These are phyloP conservation scores for Tetracladium maxilliforme DNA, from an alignment of 2,329 filamentous ascomycete species.

Conservation along the genomic window DNA sequence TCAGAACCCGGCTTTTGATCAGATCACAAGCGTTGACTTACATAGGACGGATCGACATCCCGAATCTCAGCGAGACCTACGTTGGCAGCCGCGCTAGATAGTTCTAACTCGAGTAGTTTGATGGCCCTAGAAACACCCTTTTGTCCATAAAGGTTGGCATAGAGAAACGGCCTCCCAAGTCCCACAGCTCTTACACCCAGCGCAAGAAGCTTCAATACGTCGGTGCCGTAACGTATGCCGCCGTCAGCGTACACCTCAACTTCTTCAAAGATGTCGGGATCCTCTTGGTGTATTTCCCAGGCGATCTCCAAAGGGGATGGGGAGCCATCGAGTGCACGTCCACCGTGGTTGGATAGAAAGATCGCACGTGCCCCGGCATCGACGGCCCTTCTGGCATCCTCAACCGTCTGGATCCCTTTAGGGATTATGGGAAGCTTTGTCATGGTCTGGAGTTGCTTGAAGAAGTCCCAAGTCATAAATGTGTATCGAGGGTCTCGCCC, in stretches of 20 bases:
- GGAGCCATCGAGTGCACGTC: constrained; percentile 36
- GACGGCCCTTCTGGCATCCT: constrained; percentile 22
- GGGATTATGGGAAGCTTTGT: constrained; percentile 24
- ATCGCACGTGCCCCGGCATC: too few species aligned
- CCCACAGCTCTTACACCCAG: constrained; percentile 38
- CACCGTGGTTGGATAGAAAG: constrained; percentile 42
- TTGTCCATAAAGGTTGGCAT: constrained; percentile 37
- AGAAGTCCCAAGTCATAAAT: constrained; percentile 16
- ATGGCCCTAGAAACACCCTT: constrained; percentile 37
- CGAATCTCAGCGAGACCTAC: too few species aligned
- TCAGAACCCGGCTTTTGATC: too few species aligned
- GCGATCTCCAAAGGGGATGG: constrained; percentile 31
- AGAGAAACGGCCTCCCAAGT: constrained; percentile 35
- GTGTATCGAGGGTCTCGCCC: not conserved
- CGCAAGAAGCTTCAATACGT: constrained; percentile 36
- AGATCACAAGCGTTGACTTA: too few species aligned
- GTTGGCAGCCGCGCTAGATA: too few species aligned
- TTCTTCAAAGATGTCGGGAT: constrained; percentile 29
- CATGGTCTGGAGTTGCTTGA: constrained; percentile 16
- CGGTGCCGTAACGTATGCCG: constrained; percentile 34
- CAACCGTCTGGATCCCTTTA: too few species aligned
- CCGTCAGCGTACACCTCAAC: constrained; percentile 38
- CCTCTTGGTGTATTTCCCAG: constrained; percentile 32
- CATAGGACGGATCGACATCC: too few species aligned
- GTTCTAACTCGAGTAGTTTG: too few species aligned